phyloP scores from a whole-genome alignment of 371 early-diverging fungal species.

The Mortierella sp. region DNA sequence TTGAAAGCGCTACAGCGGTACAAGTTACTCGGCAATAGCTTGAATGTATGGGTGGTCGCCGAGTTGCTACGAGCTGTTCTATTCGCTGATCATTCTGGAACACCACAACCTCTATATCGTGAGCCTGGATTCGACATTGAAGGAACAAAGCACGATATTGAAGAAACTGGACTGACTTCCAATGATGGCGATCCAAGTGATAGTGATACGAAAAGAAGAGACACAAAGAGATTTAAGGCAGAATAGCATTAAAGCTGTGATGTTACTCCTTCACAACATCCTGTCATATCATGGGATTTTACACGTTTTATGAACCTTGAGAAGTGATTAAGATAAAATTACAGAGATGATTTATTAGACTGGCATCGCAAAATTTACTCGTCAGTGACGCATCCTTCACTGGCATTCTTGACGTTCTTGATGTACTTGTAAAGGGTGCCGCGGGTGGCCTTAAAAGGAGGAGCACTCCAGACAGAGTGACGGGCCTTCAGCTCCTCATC shows the following conservation, averaged over 20 bases:
- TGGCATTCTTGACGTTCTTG: constrained; percentile 86
- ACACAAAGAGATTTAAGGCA: constrained; percentile 11
- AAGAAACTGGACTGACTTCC: not conserved
- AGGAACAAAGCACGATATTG: not conserved
- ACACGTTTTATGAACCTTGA: too few relatives aligned
- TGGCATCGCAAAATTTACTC: constrained; percentile 59
- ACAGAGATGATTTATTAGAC: constrained; percentile 9
- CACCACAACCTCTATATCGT: constrained; percentile 27
- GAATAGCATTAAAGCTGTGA: not conserved
- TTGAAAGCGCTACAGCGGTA: constrained; percentile 70
- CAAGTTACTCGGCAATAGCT: constrained; percentile 79
- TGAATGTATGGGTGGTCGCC: constrained; percentile 80
- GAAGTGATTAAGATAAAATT: constrained; percentile 18
- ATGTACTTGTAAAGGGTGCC: constrained; percentile 94
- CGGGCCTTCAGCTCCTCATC: constrained; percentile 84
- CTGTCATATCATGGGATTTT: too few relatives aligned
- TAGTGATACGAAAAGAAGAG: not conserved
- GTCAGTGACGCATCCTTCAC: constrained; percentile 90
- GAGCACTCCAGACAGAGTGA: constrained; percentile 76
- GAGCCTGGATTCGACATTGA: not conserved
- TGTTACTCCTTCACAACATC: too few relatives aligned
- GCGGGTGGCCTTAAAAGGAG: constrained; percentile 86
- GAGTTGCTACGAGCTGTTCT: constrained; percentile 67
- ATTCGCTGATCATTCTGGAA: constrained; percentile 54
- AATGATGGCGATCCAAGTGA: not conserved